Conservation (phyloP, 2,329 filamentous ascomycete species). For the Colletotrichum sojae region DNA sequence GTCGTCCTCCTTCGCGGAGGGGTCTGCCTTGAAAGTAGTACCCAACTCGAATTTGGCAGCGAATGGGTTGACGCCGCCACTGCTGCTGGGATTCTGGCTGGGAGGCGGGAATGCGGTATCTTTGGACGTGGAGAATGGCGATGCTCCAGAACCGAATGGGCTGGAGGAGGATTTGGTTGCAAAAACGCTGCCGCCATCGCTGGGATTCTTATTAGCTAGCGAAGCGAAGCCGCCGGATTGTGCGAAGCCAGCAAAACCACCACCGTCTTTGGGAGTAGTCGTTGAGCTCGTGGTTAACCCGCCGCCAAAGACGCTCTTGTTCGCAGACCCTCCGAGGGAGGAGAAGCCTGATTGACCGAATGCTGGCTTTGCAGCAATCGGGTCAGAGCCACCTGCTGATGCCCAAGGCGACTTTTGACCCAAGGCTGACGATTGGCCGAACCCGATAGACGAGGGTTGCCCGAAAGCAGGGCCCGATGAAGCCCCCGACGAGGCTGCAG, state of each 20-base stretch:
- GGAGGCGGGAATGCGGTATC: constrained; percentile 57
- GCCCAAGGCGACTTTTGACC: constrained; percentile 70
- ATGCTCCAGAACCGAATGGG: constrained; percentile 49
- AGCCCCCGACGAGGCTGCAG: constrained; percentile 49
- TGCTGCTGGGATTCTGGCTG: constrained; percentile 51
- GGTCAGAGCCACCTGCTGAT: constrained; percentile 48
- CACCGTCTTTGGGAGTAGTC: constrained; percentile 55
- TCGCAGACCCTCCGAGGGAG: constrained; percentile 53
- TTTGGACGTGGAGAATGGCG: constrained; percentile 52
- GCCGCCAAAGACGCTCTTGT: constrained; percentile 57
- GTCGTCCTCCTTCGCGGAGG: constrained; percentile 70
- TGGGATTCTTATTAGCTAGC: constrained; percentile 55
- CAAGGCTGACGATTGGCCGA: constrained; percentile 66
- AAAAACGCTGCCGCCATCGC: constrained; percentile 53
- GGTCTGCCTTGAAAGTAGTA: constrained; percentile 77
- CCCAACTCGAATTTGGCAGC: constrained; percentile 74
- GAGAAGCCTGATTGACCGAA: constrained; percentile 71
- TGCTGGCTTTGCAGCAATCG: constrained; percentile 55
- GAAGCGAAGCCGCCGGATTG: constrained; percentile 69
- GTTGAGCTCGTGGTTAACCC: constrained; percentile 44
- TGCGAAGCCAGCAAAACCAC: constrained; percentile 67
- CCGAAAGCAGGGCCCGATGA: constrained; percentile 53
- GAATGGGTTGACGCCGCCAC: constrained; percentile 58
- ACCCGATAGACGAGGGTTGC: constrained; percentile 54
- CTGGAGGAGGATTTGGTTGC: constrained; percentile 55